A percentile compares a stretch with the other conserved stretches of the same genome.
These are phyloP conservation scores for Penicillium sp. DNA, from an alignment of 2,329 filamentous ascomycete species.

Conservation along the genomic window DNA sequence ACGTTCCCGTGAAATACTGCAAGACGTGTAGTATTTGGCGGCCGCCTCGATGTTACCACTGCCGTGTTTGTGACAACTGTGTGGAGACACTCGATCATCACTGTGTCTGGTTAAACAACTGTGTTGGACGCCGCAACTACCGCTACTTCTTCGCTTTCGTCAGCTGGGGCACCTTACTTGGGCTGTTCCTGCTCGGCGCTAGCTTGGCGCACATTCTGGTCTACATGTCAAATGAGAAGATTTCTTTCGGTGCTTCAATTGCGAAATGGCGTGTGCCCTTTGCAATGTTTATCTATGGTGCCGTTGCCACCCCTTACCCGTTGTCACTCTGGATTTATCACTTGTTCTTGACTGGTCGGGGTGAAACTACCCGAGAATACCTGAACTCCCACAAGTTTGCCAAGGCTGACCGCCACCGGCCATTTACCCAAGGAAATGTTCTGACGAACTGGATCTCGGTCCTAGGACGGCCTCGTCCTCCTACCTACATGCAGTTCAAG, in stretches of 20 bases:
- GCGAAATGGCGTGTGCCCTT: slow-evolving; percentile 75
- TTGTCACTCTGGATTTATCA: slow-evolving; percentile 84
- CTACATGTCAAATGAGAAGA: slow-evolving; percentile 63
- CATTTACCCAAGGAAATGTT: slow-evolving; percentile 77
- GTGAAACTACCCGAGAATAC: slow-evolving; percentile 94
- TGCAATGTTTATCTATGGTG: slow-evolving; percentile 81
- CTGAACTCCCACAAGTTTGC: slow-evolving; percentile 94
- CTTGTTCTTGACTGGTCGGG: slow-evolving; percentile 82
- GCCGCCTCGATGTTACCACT: slow-evolving; percentile 92
- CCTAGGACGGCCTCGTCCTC: slow-evolving; percentile 77
- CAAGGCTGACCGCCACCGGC: slow-evolving; percentile 85
- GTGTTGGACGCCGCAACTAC: slow-evolving; percentile 94
- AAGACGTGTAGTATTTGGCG: slow-evolving; percentile 98
- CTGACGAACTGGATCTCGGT: slow-evolving; percentile 80
- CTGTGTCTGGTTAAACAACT: slow-evolving; percentile 99
- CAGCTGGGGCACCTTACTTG: slow-evolving; percentile 72
- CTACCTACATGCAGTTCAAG: slow-evolving; percentile 90
- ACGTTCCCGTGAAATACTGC: slow-evolving; percentile 97
- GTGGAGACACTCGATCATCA: slow-evolving; percentile 97
- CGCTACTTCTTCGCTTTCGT: slow-evolving; percentile 97
- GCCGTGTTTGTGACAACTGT: slow-evolving; percentile 94
- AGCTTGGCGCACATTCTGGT: slow-evolving; percentile 78
- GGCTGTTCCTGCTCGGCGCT: slow-evolving; percentile 72
- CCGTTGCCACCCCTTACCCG: slow-evolving; percentile 76
- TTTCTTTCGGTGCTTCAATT: slow-evolving; percentile 70